Conservation (phyloP, 2,329 filamentous ascomycete genomes). For the Fusarium piperis region DNA sequence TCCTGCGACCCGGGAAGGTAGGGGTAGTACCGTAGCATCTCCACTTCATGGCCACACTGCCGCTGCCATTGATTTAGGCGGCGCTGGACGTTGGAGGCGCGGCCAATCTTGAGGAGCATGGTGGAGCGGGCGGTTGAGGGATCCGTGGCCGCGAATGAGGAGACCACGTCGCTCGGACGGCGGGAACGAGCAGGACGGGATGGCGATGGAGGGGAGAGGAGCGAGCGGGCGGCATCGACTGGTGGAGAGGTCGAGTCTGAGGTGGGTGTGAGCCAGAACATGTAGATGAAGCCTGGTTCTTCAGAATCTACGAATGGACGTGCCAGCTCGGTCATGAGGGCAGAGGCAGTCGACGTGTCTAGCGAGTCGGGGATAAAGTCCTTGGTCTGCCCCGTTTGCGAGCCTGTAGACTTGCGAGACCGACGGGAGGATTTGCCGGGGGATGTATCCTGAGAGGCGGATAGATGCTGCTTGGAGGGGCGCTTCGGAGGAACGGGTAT, state of each 20-base stretch:
- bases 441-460: slow-evolving; percentile 35
- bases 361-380: slow-evolving; percentile 74
- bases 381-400: slow-evolving; percentile 46
- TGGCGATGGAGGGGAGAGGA: slow-evolving; percentile 63
- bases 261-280: slow-evolving; percentile 90
- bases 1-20: slow-evolving; percentile 67
- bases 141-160: slow-evolving; percentile 55
- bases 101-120: slow-evolving; percentile 74
- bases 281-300: slow-evolving; percentile 94
- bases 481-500: slow-evolving; percentile 29
- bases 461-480: slow-evolving; percentile 28
- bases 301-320: slow-evolving; percentile 73
- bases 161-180: slow-evolving; percentile 65
- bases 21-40: slow-evolving; percentile 91
- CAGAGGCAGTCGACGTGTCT: slow-evolving; percentile 73
- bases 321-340: slow-evolving; percentile 79
- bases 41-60: slow-evolving; percentile 90
- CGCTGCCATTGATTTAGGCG: slow-evolving; percentile 92
- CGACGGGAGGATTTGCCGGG: slow-evolving; percentile 44
- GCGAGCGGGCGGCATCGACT: slow-evolving; percentile 66
- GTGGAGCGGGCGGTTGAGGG: slow-evolving; percentile 52
- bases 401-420: slow-evolving; percentile 45
- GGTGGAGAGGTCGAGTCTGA: slow-evolving; percentile 61
- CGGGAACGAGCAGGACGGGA: slow-evolving; percentile 50
- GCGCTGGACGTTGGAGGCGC: slow-evolving; percentile 84